Evolutionary conservation across 2,329 filamentous ascomycete species (phyloP), one percentile per base, ranked within the genome.

Genomic region (Aspergillus quadricinctus): DNA sequence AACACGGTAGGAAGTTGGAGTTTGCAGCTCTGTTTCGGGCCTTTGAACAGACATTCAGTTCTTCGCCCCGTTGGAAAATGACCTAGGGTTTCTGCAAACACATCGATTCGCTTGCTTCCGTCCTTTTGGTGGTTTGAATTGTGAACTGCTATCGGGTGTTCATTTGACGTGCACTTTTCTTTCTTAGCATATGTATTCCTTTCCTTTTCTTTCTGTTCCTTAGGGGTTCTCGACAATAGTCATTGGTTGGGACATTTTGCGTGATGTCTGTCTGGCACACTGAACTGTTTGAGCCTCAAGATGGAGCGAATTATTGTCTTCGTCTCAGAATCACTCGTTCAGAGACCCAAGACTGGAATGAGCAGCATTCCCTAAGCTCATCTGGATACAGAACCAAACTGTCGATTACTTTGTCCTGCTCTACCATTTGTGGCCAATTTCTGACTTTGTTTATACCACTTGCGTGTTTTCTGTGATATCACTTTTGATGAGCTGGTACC

Each of bases 391-490:
- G 21, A 23, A 23, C 41, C 8, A 10, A 3, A 46, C 14, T 46
- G 43, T 14, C 23, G 31, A 23, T 46, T 23, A 46, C 23, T 46
- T 7, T 23, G 10, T 23, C 21, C 21, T 46, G 43, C 21, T 25
- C 21, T 43, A 23, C n/a, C 40, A 19, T 43, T 43, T 43, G 19
- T 23, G 5, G 43, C 23, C 43, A 46, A 46, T 14, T 56, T 37
- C 55, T 61, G 53, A 56, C 54, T 51, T 55, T 59, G 54, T 54
- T 64, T 65, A 63, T 64, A 65, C 63, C 61, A 61, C 58, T 46
- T 59, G 55, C 51, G 56, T 61, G 60, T 55, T 56, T 55, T 49
- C 48, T 57, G 40, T 54, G 56, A 63, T 61, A 55, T 58, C 49
- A 53, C 52, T 54, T 48, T 37, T 55, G 57, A 55, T 61, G 43